A percentile compares a stretch with the other conserved stretches of the same genome.
These are phyloP conservation scores for Fusarium ramigenum DNA, from an alignment of 2,329 filamentous ascomycete species.

Conservation along the genomic window DNA sequence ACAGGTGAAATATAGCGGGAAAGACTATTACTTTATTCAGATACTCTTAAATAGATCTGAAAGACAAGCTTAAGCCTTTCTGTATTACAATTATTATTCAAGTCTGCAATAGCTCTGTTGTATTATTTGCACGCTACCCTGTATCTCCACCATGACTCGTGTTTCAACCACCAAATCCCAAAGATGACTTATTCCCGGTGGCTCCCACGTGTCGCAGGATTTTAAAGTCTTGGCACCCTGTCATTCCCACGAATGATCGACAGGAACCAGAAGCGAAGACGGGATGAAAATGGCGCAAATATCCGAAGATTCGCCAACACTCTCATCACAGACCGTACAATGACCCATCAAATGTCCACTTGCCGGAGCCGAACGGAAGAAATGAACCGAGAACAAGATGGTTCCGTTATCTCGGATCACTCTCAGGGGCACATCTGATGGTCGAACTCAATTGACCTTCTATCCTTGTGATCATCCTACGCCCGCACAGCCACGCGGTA, in stretches of 20 bases:
- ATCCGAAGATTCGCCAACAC: neutral
- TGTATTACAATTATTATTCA: too few relatives aligned
- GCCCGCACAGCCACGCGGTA: conserved; percentile 1
- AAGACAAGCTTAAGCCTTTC: fast-evolving
- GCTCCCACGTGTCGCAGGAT: neutral
- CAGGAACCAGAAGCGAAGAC: neutral
- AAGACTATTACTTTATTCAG: fast-evolving
- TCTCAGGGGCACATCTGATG: neutral
- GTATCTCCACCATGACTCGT: neutral
- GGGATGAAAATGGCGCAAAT: neutral
- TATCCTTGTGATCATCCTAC: neutral
- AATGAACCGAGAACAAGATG: neutral
- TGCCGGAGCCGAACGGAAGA: neutral
- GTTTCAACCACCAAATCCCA: fast-evolving
- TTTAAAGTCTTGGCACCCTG: neutral
- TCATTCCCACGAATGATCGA: neutral
- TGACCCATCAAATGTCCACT: neutral
- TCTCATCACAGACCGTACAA: neutral
- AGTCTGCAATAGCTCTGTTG: fast-evolving
- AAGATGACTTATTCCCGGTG: neutral
- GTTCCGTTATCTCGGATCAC: neutral
- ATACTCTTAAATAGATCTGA: fast-evolving
- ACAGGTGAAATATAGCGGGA: fast-evolving
- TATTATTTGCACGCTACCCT: neutral
- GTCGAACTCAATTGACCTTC: neutral